Percentiles rank a stretch among this genome's conserved stretches.
phyloP scores from a whole-genome alignment of 768 basidiomycete species.

The Termitomyces sp. region DNA sequence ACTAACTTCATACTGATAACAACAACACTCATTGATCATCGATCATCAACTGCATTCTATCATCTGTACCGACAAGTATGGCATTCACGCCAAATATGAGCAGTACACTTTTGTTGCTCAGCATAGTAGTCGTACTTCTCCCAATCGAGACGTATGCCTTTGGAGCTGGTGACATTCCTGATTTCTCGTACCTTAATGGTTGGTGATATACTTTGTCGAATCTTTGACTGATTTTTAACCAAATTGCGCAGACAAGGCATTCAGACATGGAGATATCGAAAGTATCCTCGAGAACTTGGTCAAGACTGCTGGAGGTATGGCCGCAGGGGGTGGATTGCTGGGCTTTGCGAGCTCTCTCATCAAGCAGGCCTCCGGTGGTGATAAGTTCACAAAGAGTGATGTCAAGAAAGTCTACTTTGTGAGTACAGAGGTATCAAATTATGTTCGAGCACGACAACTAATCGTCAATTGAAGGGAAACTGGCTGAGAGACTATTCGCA shows the following conservation, averaged over 20 bases:
- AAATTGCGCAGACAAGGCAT: constrained; percentile 50
- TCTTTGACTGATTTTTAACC: not conserved
- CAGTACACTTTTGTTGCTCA: constrained; percentile 28
- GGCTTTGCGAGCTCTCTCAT: constrained; percentile 43
- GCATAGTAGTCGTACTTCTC: constrained; percentile 34
- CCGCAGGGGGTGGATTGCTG: constrained; percentile 42
- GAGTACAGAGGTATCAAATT: constrained; percentile 11
- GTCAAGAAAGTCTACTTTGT: constrained; percentile 66
- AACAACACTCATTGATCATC: not conserved
- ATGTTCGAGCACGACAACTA: not conserved
- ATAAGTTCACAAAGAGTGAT: constrained; percentile 59
- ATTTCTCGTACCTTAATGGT: constrained; percentile 64
- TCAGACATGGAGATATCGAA: constrained; percentile 74
- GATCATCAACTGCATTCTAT: not conserved
- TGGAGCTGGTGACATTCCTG: constrained; percentile 66
- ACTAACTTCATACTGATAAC: not conserved
- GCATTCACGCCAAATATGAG: constrained; percentile 21
- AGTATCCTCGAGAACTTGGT: constrained; percentile 54
- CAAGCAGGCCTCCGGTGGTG: constrained; percentile 38
- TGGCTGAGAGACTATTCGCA: constrained; percentile 71
- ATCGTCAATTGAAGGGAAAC: constrained; percentile 39
- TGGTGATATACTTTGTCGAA: constrained; percentile 9
- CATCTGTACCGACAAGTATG: constrained; percentile 14
- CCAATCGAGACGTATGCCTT: constrained; percentile 44
- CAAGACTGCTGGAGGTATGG: constrained; percentile 45